Evolutionary conservation across 2,329 filamentous ascomycete species (phyloP).

Genomic region (Trichoderma breve): DNA sequence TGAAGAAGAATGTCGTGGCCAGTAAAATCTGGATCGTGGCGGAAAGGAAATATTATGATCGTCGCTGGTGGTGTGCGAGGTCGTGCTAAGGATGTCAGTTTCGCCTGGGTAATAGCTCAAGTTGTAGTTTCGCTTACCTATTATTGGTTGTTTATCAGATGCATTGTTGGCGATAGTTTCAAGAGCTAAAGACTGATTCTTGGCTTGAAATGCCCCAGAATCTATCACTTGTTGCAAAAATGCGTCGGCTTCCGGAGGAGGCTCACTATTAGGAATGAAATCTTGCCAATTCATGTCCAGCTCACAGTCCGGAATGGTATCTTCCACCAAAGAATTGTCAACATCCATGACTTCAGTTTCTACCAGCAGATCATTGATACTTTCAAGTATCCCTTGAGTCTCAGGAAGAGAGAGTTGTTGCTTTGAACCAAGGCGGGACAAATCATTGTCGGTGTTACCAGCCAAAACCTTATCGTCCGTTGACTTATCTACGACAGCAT

Average conservation of each 20-base stretch:
- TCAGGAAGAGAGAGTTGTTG: background rate
- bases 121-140: background rate
- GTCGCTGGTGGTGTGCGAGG: background rate
- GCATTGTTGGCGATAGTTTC: too few relatives aligned
- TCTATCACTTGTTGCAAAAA: background rate
- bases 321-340: background rate
- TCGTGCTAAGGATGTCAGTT: background rate
- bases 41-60: constrained; percentile 28
- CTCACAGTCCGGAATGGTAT: background rate
- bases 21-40: constrained; percentile 33
- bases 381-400: background rate
- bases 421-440: background rate
- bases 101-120: background rate
- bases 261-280: background rate
- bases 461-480: background rate
- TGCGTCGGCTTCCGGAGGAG: background rate
- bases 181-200: background rate
- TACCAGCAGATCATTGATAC: rapidly evolving
- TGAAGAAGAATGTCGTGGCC: constrained; percentile 29
- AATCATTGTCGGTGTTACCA: background rate
- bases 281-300: background rate
- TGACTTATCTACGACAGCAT: background rate
- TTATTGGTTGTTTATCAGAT: background rate
- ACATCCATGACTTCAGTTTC: background rate
- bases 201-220: background rate